Evolutionary conservation across 2,329 filamentous ascomycete genomes (phyloP).

Genomic region (Pyrenophora seminiperda): DNA sequence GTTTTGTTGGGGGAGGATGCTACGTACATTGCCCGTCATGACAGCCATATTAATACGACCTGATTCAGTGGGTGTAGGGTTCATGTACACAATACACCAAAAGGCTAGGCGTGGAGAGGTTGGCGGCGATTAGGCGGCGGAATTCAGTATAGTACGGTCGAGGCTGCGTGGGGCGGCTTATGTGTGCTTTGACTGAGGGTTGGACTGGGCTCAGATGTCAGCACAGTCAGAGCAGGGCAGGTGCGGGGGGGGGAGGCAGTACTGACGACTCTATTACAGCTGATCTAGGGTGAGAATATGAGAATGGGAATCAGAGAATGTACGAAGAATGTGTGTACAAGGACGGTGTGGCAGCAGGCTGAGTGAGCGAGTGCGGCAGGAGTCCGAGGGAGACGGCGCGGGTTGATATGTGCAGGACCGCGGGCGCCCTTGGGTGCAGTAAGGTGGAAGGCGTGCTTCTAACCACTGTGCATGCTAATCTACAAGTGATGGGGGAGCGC

Average conservation of each 20-base stretch:
- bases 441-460: conserved; percentile 37
- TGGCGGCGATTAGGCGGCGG: conserved; percentile 13
- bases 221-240: conserved; percentile 25
- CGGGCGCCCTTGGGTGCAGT: conserved; percentile 36
- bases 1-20: neutral
- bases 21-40: conserved; percentile 42
- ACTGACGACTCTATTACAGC: conserved; percentile 24
- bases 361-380: conserved; percentile 2
- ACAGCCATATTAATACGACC: conserved; percentile 37
- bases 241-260: conserved; percentile 15
- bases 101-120: conserved; percentile 3
- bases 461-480: conserved; percentile 47
- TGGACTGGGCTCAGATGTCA: conserved; percentile 44
- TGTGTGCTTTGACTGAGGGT: conserved; percentile 26
- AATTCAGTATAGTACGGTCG: conserved; percentile 3
- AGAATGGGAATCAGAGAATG: conserved; percentile 17
- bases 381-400: conserved; percentile 23
- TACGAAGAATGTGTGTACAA: conserved; percentile 35
- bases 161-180: conserved; percentile 31
- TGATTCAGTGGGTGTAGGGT: conserved; percentile 20
- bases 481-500: conserved; percentile 48
- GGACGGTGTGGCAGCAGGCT: conserved; percentile 26
- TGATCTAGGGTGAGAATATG: conserved; percentile 18
- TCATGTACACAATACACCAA: conserved; percentile 20
- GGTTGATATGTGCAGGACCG: conserved; percentile 38